Evolutionary conservation across 129 eudicot species (phyloP).

Genomic region (Mikania micrantha): DNA sequence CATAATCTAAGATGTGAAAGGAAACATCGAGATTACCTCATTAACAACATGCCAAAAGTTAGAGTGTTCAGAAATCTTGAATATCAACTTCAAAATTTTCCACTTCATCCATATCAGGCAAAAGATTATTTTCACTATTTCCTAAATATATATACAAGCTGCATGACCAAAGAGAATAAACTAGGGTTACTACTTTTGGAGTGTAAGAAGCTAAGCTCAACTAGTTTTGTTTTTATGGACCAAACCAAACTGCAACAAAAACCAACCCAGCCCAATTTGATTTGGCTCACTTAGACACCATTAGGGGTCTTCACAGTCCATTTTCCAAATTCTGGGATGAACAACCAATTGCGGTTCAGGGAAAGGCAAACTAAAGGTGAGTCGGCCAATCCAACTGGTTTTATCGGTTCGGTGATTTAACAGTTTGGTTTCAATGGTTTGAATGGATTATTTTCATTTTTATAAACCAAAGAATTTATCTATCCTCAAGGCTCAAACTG

Average conservation of each 20-base stretch:
- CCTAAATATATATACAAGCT: constrained; percentile 19
- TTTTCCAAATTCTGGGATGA: too few species aligned
- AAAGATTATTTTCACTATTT: constrained; percentile 13
- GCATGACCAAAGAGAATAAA: constrained; percentile 7
- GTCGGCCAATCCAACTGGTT: too few species aligned
- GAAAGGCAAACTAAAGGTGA: too few species aligned
- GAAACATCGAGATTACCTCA: background rate
- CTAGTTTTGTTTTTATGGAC: background rate
- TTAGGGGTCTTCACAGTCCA: too few species aligned
- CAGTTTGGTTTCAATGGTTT: too few species aligned
- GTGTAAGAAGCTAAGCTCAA: background rate
- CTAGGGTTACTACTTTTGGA: background rate
- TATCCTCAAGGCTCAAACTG: background rate
- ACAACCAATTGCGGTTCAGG: too few species aligned
- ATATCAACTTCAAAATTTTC: constrained; percentile 10
- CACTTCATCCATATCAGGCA: constrained; percentile 25
- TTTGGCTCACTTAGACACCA: too few species aligned
- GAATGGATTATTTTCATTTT: too few species aligned
- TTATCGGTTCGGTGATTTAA: too few species aligned
- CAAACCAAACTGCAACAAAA: background rate
- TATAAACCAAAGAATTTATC: background rate
- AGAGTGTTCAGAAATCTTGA: constrained; percentile 16
- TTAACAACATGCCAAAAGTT: constrained; percentile 22
- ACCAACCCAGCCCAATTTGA: too few species aligned
- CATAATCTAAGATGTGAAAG: constrained; percentile 5